Evolutionary conservation across 2,329 filamentous ascomycete species (phyloP), one percentile per base, ranked within the genome.

Genomic region (Penicillium sp.): DNA sequence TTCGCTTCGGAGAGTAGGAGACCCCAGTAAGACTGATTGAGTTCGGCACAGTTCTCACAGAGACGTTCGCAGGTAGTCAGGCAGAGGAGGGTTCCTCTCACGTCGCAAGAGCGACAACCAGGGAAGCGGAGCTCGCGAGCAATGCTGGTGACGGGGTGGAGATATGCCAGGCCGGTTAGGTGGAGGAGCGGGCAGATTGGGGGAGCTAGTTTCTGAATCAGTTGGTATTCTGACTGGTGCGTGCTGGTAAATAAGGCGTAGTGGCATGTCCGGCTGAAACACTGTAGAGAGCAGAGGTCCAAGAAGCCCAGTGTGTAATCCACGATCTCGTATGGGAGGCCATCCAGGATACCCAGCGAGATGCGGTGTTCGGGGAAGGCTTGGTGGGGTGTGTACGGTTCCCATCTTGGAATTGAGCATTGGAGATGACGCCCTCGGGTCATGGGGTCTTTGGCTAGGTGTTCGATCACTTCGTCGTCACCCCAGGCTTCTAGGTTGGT

Each of bases 31-130:
- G 46, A 37, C 23, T 29, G 40, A 30, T 52, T 56, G 10, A 23
- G 10, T 1, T 34, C 15, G 12, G 29, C 27, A n/a, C 56, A 59
- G 21, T 51, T 56, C 13, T 13, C 17, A 27, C 56, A 59, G 15
- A 54, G 21, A 0, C 56, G 56, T 21, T 59, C 51, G 20, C 46
- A 49, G 20, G 54, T 51, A 13, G 51, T 47, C 3, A 56, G 15
- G 18, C 39, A 59, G 15, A 59, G 33, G 18, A 24, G 10, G 5
- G 45, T 46, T 15, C 32, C 54, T 10, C 29, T 26, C 8, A 18
- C 26, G 5, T 46, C 51, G 23, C 56, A 59, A 15, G 42, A 34
- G n/a, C 56, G 51, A 34, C 56, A 59, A 4, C 51, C 18, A 4
- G 24, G 34, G 23, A 33, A 39, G 3, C 47, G 32, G 13, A 59